Evolutionary conservation across 495 filamentous ascomycete species (phyloP).

Genomic region (Penicillium desertorum): DNA sequence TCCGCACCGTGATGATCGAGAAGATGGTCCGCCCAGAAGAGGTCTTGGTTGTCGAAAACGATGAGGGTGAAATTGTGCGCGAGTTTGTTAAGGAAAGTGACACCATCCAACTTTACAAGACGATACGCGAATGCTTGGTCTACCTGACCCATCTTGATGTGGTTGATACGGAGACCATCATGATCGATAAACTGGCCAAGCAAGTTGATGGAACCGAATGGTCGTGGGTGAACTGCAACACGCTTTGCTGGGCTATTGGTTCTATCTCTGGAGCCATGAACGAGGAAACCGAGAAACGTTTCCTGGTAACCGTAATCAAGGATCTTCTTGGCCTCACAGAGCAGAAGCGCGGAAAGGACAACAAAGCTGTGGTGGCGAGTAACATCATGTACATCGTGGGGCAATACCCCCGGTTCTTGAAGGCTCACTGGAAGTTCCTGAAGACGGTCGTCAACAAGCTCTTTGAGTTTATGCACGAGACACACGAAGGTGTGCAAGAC

Average conservation of each 20-base stretch:
- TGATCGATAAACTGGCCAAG: conserved; percentile 94
- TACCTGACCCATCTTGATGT: conserved; percentile 98
- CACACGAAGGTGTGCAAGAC: conserved; percentile 98
- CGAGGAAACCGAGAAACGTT: conserved; percentile 97
- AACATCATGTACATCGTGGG: conserved; percentile 99
- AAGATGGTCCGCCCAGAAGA: conserved; percentile 99
- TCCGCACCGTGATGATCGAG: conserved; percentile 98
- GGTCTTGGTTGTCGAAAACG: conserved; percentile 98
- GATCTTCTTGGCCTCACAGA: conserved; percentile 97
- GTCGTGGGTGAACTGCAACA: conserved; percentile 99
- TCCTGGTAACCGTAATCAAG: conserved; percentile 97
- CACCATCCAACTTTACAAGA: conserved; percentile 99
- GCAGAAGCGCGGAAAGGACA: conserved; percentile 99
- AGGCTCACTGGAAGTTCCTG: conserved; percentile 99
- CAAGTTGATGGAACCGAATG: conserved; percentile 95
- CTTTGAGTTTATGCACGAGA: conserved; percentile 99
- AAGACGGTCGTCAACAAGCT: conserved; percentile 99
- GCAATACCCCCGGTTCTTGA: conserved; percentile 96
- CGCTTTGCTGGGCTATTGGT: conserved; percentile 98
- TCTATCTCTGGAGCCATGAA: conserved; percentile 99
- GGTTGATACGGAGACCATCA: conserved; percentile 94
- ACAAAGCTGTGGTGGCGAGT: conserved; percentile 97
- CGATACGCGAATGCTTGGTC: conserved; percentile 93
- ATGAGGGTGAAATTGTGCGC: conserved; percentile 97
- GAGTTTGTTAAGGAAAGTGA: conserved; percentile 99